Conservation (phyloP, 192 early-diverging fungal genomes). For the Coemansia sp. region DNA sequence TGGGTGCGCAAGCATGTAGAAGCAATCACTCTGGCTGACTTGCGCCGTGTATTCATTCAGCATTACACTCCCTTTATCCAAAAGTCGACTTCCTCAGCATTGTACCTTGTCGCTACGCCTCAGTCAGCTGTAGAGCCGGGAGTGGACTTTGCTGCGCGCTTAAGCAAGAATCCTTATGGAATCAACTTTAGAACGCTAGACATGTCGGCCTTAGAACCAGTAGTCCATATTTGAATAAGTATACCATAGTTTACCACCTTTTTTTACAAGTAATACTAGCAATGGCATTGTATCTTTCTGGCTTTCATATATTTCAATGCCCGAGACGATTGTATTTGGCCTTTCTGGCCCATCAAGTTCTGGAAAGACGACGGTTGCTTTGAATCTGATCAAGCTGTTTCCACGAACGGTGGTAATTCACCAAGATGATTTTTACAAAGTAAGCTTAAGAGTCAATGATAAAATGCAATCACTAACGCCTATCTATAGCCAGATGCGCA, state of each 20-base stretch:
- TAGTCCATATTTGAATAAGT: constrained; percentile 9
- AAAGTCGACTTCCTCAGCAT: constrained; percentile 11
- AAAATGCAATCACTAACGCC: too few relatives aligned
- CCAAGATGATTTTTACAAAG: constrained; percentile 76
- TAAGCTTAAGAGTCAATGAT: constrained; percentile 13
- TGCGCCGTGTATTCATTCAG: constrained; percentile 31
- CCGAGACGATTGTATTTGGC: constrained; percentile 39
- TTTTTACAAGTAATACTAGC: too few relatives aligned
- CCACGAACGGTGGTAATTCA: constrained; percentile 62
- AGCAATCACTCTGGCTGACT: constrained; percentile 20
- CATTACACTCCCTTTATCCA: constrained; percentile 32
- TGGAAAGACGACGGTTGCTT: constrained; percentile 68
- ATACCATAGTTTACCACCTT: constrained; percentile 1
- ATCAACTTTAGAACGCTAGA: constrained; percentile 23
- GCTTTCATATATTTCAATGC: constrained; percentile 4
- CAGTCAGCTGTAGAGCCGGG: constrained; percentile 12
- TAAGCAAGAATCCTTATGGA: constrained; percentile 36
- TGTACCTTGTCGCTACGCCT: constrained; percentile 44
- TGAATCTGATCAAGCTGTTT: constrained; percentile 57
- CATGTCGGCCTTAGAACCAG: constrained; percentile 31
- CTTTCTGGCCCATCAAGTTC: constrained; percentile 65
- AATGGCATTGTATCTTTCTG: background rate
- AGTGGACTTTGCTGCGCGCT: constrained; percentile 9
- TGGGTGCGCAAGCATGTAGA: constrained; percentile 46
- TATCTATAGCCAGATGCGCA: constrained; percentile 54